phyloP scores from a whole-genome alignment of 2,329 filamentous ascomycete genomes.

The Plectosphaerella sp. region DNA sequence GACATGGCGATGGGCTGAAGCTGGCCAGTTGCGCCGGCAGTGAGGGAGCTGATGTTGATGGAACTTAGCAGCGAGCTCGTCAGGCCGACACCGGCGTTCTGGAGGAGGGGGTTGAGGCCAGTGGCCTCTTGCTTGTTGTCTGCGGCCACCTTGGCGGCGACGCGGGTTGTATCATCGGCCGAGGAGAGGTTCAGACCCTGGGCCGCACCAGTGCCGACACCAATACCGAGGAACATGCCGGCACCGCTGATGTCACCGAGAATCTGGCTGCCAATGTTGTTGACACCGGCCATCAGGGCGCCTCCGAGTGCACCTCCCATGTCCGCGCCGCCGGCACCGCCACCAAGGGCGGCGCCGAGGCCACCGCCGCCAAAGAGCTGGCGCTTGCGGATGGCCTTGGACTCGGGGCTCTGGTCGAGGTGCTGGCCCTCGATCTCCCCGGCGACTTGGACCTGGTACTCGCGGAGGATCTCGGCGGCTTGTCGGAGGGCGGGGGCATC shows the following conservation, averaged over 20 bases:
- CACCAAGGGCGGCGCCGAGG: background rate
- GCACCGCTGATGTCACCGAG: conserved; percentile 9
- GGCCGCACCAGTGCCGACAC: conserved; percentile 16
- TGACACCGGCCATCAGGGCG: conserved; percentile 8
- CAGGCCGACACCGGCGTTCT: conserved; percentile 22
- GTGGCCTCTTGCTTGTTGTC: conserved; percentile 21
- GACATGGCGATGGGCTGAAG: conserved; percentile 15
- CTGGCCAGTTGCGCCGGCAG: conserved; percentile 6
- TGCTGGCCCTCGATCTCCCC: conserved; percentile 3
- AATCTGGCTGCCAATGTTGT: conserved; percentile 8
- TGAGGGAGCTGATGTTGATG: conserved; percentile 13
- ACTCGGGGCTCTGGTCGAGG: background rate
- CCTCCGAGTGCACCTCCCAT: conserved; percentile 5
- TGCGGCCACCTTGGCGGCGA: conserved; percentile 15
- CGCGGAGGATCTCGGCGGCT: conserved; percentile 6
- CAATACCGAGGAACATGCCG: conserved; percentile 18
- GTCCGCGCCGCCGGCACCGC: background rate
- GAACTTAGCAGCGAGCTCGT: conserved; percentile 20
- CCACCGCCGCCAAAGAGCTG: conserved; percentile 1
- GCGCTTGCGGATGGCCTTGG: background rate
- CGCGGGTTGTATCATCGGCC: conserved; percentile 5
- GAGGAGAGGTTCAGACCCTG: conserved; percentile 17
- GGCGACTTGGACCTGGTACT: conserved; percentile 6
- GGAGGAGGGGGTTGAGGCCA: conserved; percentile 22
- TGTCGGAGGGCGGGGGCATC: conserved; percentile 6